These are phyloP conservation scores for Boletus patriciae DNA, from an alignment of 768 basidiomycete genomes.

Conservation along the genomic window DNA sequence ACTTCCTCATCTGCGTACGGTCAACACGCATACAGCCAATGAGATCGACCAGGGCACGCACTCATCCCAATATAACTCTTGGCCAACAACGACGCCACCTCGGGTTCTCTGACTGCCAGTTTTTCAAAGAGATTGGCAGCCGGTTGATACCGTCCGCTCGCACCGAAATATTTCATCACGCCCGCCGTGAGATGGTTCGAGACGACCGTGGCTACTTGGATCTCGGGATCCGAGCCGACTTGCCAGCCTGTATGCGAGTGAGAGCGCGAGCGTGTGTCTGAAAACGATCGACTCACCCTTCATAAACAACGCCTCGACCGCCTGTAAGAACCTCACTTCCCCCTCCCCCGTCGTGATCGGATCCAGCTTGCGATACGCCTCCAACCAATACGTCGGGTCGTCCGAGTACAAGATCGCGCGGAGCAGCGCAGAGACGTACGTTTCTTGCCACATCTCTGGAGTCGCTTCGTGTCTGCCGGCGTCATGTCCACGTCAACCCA, in stretches of 20 bases:
- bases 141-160: constrained; percentile 81
- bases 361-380: constrained; percentile 93
- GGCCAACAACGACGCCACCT: constrained; percentile 85
- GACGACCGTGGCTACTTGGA: constrained; percentile 94
- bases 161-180: constrained; percentile 95
- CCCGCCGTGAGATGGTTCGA: constrained; percentile 96
- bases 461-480: constrained; percentile 74
- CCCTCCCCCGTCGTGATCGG: constrained; percentile 89
- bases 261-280: background rate
- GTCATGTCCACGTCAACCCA: background rate
- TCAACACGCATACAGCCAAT: background rate
- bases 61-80: constrained; percentile 96
- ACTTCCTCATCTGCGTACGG: constrained; percentile 84
- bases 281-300: constrained; percentile 53
- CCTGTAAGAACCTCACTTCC: constrained; percentile 87
- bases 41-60: constrained; percentile 41
- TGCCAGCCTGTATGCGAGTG: constrained; percentile 75
- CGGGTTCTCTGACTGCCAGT: constrained; percentile 78
- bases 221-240: constrained; percentile 97
- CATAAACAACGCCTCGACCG: constrained; percentile 83
- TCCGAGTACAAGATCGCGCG: constrained; percentile 94
- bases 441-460: constrained; percentile 94
- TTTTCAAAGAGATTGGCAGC: constrained; percentile 96
- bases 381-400: constrained; percentile 86
- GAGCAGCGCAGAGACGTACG: constrained; percentile 89